Evolutionary conservation across 2,329 filamentous ascomycete species (phyloP).

Genomic region (Alternaria panax): DNA sequence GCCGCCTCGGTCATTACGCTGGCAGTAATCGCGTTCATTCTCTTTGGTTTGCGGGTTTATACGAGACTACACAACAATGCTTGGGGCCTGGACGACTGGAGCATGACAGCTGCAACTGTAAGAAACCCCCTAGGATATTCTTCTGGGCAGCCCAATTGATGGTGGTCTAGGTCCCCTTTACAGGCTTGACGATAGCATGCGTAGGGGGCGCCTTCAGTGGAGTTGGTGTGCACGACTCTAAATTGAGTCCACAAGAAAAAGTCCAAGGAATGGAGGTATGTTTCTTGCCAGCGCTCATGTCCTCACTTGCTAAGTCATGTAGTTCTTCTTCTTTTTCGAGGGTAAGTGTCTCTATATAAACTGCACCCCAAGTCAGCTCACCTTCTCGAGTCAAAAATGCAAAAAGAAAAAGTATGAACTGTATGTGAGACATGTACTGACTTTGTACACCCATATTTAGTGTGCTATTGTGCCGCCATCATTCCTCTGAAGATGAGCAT

Average conservation of each 20-base stretch:
- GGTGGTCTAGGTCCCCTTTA: slow-evolving; percentile 6
- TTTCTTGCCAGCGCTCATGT: not conserved
- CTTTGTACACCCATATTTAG: too few species aligned
- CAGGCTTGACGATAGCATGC: slow-evolving; percentile 13
- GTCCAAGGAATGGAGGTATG: slow-evolving; percentile 13
- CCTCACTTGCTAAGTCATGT: not conserved
- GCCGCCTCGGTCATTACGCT: slow-evolving; percentile 11
- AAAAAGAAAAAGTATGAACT: too few species aligned
- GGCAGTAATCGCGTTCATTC: slow-evolving; percentile 8
- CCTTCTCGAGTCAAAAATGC: too few species aligned
- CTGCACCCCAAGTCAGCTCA: too few species aligned
- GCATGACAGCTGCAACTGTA: slow-evolving; percentile 14
- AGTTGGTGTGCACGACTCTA: slow-evolving; percentile 9
- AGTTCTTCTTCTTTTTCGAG: slow-evolving; percentile 17
- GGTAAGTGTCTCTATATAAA: too few species aligned
- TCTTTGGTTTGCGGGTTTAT: slow-evolving; percentile 14
- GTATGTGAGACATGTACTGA: too few species aligned
- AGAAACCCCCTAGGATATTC: not conserved
- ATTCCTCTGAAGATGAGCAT: slow-evolving; percentile 18
- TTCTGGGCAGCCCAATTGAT: not conserved
- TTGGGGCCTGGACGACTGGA: slow-evolving; percentile 17
- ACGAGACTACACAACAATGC: slow-evolving; percentile 13
- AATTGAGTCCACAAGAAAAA: slow-evolving; percentile 1
- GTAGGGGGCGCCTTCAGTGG: slow-evolving; percentile 15
- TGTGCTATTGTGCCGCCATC: slow-evolving; percentile 13